Evolutionary conservation across 1,284 basidiomycete species (phyloP).

Genomic region (Ceratobasidium sp.): DNA sequence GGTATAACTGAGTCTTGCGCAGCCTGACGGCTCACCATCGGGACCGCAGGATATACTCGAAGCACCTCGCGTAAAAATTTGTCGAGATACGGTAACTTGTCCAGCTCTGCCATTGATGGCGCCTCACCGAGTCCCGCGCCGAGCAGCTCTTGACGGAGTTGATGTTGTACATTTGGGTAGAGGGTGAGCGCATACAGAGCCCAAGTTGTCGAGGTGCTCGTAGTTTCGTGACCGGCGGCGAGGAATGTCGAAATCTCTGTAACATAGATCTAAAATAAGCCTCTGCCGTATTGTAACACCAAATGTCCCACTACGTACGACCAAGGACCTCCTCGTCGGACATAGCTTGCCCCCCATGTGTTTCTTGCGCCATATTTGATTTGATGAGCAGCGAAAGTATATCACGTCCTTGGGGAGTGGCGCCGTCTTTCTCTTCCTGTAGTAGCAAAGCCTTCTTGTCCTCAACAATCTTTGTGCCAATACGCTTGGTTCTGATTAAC

Average conservation of each 20-base stretch:
- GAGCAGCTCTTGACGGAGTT: constrained; percentile 62
- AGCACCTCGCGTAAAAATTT: constrained; percentile 57
- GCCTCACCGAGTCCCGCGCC: constrained; percentile 51
- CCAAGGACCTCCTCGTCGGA: constrained; percentile 46
- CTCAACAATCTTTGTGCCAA: constrained; percentile 56
- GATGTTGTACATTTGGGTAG: constrained; percentile 60
- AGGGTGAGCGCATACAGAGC: constrained; percentile 60
- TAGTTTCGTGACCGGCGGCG: constrained; percentile 44
- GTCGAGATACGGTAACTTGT: constrained; percentile 47
- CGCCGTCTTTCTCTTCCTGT: constrained; percentile 38
- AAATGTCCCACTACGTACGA: constrained; percentile 25
- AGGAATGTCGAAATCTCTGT: constrained; percentile 29
- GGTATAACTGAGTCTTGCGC: constrained; percentile 42
- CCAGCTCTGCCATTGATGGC: constrained; percentile 46
- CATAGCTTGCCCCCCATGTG: constrained; percentile 47
- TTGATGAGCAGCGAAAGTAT: constrained; percentile 52
- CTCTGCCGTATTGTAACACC: background rate
- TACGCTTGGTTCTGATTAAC: constrained; percentile 51
- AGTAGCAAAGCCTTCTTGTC: constrained; percentile 57
- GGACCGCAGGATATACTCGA: constrained; percentile 53
- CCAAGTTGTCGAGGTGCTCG: constrained; percentile 57
- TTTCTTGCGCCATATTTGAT: constrained; percentile 60
- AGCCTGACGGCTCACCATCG: constrained; percentile 49
- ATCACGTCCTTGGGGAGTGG: constrained; percentile 51
- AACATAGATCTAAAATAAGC: background rate